Conservation (phyloP, 306 rosid genomes). For the Rubus parviflorus region DNA sequence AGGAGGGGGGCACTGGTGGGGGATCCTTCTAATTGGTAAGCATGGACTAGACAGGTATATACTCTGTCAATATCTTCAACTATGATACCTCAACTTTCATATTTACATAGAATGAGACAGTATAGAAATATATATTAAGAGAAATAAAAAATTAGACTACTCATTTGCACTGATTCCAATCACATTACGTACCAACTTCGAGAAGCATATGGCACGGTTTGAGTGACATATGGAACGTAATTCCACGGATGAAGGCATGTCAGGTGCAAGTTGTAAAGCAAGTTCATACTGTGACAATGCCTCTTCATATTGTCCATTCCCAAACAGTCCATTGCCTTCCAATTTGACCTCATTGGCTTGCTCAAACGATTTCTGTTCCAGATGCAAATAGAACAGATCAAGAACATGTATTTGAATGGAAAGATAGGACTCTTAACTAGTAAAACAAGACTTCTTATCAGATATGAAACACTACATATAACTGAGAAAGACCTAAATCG, state of each 20-base stretch:
- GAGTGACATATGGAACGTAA: constrained; percentile 72
- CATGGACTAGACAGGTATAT: no score
- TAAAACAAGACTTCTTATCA: no score
- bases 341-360: constrained; percentile 72
- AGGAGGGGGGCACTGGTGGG: no score
- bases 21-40: no score
- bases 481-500: no score
- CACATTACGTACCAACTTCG: constrained; percentile 59
- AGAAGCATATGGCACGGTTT: constrained; percentile 70
- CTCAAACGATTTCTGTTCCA: constrained; percentile 60
- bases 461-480: no score
- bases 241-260: constrained; percentile 65
- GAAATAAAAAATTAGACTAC: neutral
- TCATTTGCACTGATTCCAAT: neutral
- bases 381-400: neutral
- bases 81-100: neutral
- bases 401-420: neutral
- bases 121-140: neutral
- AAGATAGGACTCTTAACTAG: neutral
- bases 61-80: neutral
- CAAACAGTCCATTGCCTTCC: constrained; percentile 75
- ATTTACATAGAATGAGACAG: neutral
- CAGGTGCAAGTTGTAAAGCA: constrained; percentile 66
- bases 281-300: constrained; percentile 65
- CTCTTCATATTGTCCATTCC: constrained; percentile 70